These are phyloP conservation scores for Ophiostoma ulmi DNA, from an alignment of 2,329 filamentous ascomycete species.

Conservation along the genomic window DNA sequence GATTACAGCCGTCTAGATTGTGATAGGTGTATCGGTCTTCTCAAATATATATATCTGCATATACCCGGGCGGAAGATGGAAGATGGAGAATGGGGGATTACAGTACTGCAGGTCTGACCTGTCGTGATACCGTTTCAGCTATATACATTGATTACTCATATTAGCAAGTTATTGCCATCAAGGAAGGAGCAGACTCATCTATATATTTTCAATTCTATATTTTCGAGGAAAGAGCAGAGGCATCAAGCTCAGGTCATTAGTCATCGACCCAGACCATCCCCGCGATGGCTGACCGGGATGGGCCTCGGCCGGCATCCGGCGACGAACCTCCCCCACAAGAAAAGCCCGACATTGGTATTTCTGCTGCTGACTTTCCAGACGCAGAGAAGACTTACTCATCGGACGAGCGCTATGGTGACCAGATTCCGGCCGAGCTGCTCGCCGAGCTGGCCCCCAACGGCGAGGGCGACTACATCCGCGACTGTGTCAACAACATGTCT, in stretches of 20 bases:
- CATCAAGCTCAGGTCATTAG: not conserved
- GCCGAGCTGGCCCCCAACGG: slow-evolving; percentile 41
- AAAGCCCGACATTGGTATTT: not conserved
- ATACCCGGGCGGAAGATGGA: not conserved
- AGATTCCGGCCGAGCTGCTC: slow-evolving; percentile 39
- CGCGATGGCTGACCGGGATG: not conserved
- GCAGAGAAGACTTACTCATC: slow-evolving; percentile 31
- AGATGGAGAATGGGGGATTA: not conserved
- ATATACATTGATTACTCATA: not conserved
- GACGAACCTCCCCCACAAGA: not conserved
- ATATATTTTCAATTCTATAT: not conserved
- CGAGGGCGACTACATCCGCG: slow-evolving; percentile 40
- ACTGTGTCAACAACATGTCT: slow-evolving; percentile 40
- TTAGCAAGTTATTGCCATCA: not conserved
- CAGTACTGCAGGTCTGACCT: not conserved
- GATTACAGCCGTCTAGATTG: not conserved
- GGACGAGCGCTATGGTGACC: slow-evolving; percentile 33
- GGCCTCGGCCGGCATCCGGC: slow-evolving; percentile 8
- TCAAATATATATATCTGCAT: not conserved
- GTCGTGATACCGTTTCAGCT: not conserved
- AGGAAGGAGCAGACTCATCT: not conserved
- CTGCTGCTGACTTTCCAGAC: slow-evolving; percentile 24
- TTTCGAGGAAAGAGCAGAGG: not conserved
- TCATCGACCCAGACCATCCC: not conserved
- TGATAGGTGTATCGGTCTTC: not conserved